These are phyloP conservation scores for Polygonum maritimum DNA, from an alignment of 148 eudicot species.

Conservation along the genomic window DNA sequence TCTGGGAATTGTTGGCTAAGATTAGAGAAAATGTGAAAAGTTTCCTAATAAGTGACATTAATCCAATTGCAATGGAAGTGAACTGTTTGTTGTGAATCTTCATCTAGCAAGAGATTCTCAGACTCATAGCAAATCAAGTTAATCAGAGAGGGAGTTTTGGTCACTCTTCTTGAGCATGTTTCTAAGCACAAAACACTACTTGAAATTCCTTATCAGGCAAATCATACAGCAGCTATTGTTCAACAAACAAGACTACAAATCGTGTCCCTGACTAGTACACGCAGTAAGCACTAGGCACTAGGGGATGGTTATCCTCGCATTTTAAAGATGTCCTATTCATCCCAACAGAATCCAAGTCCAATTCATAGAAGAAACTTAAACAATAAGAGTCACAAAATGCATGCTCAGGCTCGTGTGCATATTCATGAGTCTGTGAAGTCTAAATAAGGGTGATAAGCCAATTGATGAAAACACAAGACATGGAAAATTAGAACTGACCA, in stretches of 20 bases:
- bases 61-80: not conserved
- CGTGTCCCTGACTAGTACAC: not conserved
- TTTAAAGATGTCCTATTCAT: not conserved
- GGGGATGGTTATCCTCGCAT: not conserved
- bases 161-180: not conserved
- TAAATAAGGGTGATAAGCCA: not conserved
- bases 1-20: not conserved
- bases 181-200: not conserved
- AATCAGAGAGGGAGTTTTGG: not conserved
- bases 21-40: too few relatives aligned
- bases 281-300: not conserved
- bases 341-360: not conserved
- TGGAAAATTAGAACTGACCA: constrained; percentile 18
- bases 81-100: not conserved
- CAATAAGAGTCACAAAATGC: not conserved
- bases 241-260: not conserved
- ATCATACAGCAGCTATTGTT: not conserved
- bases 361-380: not conserved
- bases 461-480: not conserved
- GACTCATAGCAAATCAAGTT: too few relatives aligned
- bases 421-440: not conserved
- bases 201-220: not conserved
- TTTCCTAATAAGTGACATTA: too few relatives aligned
- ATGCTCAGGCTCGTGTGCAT: not conserved
- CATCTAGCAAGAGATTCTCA: too few relatives aligned